Conservation (phyloP, 2,329 filamentous ascomycete genomes). For the Ascochyta fabae region DNA sequence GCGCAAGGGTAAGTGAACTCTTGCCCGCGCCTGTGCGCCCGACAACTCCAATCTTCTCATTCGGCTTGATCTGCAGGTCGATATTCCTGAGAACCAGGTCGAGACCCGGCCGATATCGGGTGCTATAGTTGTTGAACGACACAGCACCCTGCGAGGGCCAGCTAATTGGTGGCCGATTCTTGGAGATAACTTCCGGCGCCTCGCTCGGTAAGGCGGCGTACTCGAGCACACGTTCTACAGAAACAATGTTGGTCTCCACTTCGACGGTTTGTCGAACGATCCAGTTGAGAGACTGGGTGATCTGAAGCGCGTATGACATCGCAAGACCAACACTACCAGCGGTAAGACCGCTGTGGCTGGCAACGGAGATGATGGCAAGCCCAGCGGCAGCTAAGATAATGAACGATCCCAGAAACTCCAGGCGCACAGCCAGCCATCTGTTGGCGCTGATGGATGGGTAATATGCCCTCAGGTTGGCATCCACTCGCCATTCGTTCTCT, state of each 20-base stretch:
- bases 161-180: conserved; percentile 82
- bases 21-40: conserved; percentile 96
- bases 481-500: conserved; percentile 97
- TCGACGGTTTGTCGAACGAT: conserved; percentile 98
- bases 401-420: conserved; percentile 93
- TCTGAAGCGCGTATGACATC: conserved; percentile 97
- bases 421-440: conserved; percentile 90
- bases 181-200: conserved; percentile 90
- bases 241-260: conserved; percentile 99
- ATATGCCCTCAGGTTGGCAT: conserved; percentile 91
- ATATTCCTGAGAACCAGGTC: conserved; percentile 94
- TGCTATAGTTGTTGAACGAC: conserved; percentile 91
- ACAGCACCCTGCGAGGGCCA: conserved; percentile 93
- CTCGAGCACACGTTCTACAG: conserved; percentile 95
- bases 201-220: conserved; percentile 92
- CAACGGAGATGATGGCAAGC: conserved; percentile 81
- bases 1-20: conserved; percentile 86
- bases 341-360: conserved; percentile 67
- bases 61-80: conserved; percentile 88
- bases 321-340: conserved; percentile 85
- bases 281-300: conserved; percentile 97
- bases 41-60: conserved; percentile 98
- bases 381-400: conserved; percentile 89
- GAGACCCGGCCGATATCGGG: conserved; percentile 86
- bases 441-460: conserved; percentile 92